phyloP scores from a whole-genome alignment of 106 monocot genomes.

The Vanilla planifolia region DNA sequence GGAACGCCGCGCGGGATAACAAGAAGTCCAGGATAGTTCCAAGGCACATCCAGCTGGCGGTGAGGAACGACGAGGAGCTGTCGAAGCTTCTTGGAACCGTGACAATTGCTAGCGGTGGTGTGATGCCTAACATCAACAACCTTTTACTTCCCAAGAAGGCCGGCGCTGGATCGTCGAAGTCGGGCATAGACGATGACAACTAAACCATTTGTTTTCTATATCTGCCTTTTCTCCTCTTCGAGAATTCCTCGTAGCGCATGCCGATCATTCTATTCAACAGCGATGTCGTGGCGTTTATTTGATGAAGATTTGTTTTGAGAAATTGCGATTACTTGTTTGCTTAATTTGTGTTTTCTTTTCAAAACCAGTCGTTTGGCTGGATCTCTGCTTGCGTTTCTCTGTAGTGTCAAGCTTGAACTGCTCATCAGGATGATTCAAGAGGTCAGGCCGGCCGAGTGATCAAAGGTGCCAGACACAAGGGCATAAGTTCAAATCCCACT shows the following conservation, averaged over 20 bases:
- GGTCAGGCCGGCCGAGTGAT: constrained; percentile 91
- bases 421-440: no score
- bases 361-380: no score
- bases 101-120: constrained; percentile 60
- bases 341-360: no score
- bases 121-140: constrained; percentile 65
- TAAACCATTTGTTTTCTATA: no score
- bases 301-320: no score
- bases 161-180: constrained; percentile 28
- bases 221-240: no score
- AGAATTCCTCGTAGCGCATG: no score
- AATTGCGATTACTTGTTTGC: no score
- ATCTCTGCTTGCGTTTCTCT: no score
- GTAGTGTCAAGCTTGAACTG: no score
- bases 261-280: no score
- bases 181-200: constrained; percentile 25
- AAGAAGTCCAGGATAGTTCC: constrained; percentile 70
- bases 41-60: constrained; percentile 59
- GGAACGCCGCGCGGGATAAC: constrained; percentile 63
- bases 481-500: constrained; percentile 99
- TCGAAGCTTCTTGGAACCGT: constrained; percentile 54
- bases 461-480: constrained; percentile 90
- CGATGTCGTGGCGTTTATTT: no score
- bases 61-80: constrained; percentile 72
- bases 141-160: constrained; percentile 67